Conservation (phyloP, 768 basidiomycete genomes). For the Glaciozyma antarctica region DNA sequence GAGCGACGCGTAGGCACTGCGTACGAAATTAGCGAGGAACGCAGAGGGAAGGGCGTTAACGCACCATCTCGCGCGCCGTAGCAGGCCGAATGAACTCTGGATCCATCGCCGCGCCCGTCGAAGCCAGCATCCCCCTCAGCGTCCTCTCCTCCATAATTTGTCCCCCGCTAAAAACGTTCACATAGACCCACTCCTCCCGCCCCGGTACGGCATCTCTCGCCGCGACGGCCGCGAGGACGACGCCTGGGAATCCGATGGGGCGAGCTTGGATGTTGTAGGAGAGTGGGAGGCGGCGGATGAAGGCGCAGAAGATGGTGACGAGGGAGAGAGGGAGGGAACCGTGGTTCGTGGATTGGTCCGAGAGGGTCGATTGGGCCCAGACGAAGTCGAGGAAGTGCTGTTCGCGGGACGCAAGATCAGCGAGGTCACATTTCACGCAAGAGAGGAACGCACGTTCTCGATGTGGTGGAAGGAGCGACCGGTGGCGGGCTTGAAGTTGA, state of each 20-base stretch:
- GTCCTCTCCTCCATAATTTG: neutral
- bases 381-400: constrained; percentile 22
- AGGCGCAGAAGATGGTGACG: constrained; percentile 25
- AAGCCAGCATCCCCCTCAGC: neutral
- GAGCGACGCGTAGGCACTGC: constrained; percentile 23
- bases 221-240: constrained; percentile 9
- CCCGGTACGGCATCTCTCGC: neutral
- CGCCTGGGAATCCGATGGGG: constrained; percentile 20
- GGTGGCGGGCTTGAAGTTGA: neutral
- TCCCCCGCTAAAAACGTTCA: constrained; percentile 8
- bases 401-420: too few species aligned
- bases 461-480: constrained; percentile 13
- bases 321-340: constrained; percentile 26
- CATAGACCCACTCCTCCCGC: constrained; percentile 12
- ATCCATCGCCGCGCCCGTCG: neutral
- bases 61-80: constrained; percentile 13
- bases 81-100: constrained; percentile 8
- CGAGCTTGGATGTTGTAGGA: constrained; percentile 9
- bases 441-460: constrained; percentile 1
- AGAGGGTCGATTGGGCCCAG: neutral
- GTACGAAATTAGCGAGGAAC: neutral
- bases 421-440: neutral
- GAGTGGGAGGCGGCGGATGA: constrained; percentile 15
- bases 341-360: neutral
- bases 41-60: neutral